Percentiles rank a stretch among this genome's conserved stretches.
Conservation (phyloP, 306 rosid genomes). For the Prunus fruticosa region DNA sequence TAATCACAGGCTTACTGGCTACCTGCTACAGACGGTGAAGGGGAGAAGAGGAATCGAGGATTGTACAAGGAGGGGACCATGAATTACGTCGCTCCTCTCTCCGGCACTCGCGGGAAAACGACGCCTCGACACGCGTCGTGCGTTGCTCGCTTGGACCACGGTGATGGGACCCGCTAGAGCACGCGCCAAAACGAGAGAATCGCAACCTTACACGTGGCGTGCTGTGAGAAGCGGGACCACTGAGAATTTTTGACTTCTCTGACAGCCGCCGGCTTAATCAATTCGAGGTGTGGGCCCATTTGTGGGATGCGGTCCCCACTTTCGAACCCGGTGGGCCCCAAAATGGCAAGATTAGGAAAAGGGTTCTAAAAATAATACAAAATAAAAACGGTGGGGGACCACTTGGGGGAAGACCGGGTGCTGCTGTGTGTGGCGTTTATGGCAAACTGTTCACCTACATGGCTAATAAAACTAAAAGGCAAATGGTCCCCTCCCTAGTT, state of each 20-base stretch:
- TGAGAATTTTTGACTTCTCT: slow-evolving; percentile 37
- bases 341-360: not conserved
- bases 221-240: slow-evolving; percentile 34
- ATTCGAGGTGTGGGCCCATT: slow-evolving; percentile 25
- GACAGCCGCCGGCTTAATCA: slow-evolving; percentile 76
- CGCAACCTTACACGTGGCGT: slow-evolving; percentile 33
- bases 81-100: slow-evolving; percentile 35
- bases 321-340: slow-evolving; percentile 7
- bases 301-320: slow-evolving; percentile 22
- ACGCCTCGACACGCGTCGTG: slow-evolving; percentile 43
- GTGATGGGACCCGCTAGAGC: slow-evolving; percentile 43
- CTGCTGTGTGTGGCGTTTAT: slow-evolving; percentile 1
- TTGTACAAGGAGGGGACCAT: slow-evolving; percentile 36
- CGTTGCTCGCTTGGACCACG: slow-evolving; percentile 46
- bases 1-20: not conserved
- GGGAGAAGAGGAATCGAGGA: not conserved
- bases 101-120: slow-evolving; percentile 48
- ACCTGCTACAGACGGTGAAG: slow-evolving; percentile 3
- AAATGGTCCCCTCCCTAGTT: slow-evolving; percentile 1
- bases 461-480: too few relatives aligned
- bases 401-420: not conserved
- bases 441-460: not conserved
- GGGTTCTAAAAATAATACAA: not conserved
- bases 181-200: slow-evolving; percentile 37
- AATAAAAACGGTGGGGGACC: not conserved